Evolutionary conservation across 2,329 filamentous ascomycete genomes (phyloP), one percentile per base, ranked within the genome.

Genomic region (Cladophialophora psammophila): DNA sequence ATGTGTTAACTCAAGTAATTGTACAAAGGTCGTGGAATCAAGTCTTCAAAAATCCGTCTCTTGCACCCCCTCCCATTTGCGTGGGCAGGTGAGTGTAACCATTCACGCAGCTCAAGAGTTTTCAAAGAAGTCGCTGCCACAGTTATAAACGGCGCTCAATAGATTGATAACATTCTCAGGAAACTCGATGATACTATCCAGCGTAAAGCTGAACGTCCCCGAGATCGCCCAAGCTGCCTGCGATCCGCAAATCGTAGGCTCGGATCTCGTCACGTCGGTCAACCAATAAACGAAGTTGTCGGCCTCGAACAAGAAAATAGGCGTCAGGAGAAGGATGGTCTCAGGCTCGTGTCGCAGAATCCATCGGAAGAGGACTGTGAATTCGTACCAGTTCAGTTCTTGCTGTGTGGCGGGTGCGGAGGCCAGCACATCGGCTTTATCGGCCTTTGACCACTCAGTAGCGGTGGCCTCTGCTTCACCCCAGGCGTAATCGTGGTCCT

Each of bases 401-500:
- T 66, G 65, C n/a, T 38, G 31, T 5, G 65, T 67, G 13, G 63
- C 50, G 13, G 48, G 64, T 15, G 26, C 40, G 5, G 18, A 36
- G 13, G 65, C 63, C 26, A 56, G 31, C 31, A 56, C 20, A 15
- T 59, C 56, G 35, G 56, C 56, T 26, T 40, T 45, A 13, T 66
- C 34, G 12, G 32, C 53, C 52, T 67, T 67, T 36, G 61, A 63
- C 31, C 54, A 67, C 35, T 67, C 65, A 18, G 65, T 67, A 3
- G 63, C 53, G 5, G 65, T 52, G 34, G 64, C 61, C 32, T 67
- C 65, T 5, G 65, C 50, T 26, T 26, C 13, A 7, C 61, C 64
- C 65, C 65, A 66, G 9, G 45, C 63, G 15, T 35, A 38, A 31
- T 67, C 65, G 42, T 67, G 65, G 36, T 66, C 63, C 63, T 67